Percentiles rank a stretch among this genome's conserved stretches.
These are phyloP conservation scores for Hypoxylon sp. DNA, from an alignment of 2,329 filamentous ascomycete species.

Conservation along the genomic window DNA sequence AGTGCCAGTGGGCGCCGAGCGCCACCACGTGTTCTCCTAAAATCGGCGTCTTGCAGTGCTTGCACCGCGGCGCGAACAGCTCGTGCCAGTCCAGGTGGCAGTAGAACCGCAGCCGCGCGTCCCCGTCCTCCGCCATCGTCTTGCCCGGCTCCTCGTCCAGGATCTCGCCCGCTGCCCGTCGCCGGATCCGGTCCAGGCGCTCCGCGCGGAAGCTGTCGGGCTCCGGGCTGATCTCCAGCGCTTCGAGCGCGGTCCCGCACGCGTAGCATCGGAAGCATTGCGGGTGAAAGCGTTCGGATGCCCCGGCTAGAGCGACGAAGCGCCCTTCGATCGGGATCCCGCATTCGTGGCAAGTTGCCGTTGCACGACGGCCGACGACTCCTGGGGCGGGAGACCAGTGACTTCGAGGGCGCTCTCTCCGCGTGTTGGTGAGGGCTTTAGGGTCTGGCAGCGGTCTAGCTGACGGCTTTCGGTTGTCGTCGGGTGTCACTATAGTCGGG, in stretches of 20 bases:
- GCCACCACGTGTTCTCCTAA: conserved; percentile 95
- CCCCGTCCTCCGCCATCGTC: conserved; percentile 79
- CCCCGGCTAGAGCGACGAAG: conserved; percentile 85
- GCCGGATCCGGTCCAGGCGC: conserved; percentile 80
- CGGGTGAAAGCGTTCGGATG: conserved; percentile 85
- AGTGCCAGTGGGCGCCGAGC: conserved; percentile 95
- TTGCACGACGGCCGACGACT: conserved; percentile 63
- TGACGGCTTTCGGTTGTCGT: conserved; percentile 56
- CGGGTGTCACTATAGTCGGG: conserved; percentile 64
- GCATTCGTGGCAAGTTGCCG: conserved; percentile 88
- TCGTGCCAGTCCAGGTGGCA: conserved; percentile 99
- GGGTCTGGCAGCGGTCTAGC: conserved; percentile 66
- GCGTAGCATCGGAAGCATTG: conserved; percentile 92
- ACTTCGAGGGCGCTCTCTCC: conserved; percentile 62
- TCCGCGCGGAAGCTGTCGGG: conserved; percentile 79
- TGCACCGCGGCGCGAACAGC: conserved; percentile 90
- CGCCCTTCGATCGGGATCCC: conserved; percentile 88
- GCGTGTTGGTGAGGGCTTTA: conserved; percentile 55
- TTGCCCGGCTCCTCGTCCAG: conserved; percentile 74
- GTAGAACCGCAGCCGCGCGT: conserved; percentile 85
- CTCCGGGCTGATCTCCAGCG: conserved; percentile 96
- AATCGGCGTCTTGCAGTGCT: conserved; percentile 96
- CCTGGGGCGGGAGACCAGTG: conserved; percentile 73
- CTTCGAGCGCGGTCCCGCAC: conserved; percentile 90
- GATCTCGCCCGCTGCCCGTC: conserved; percentile 70